Percentiles rank a stretch among this genome's conserved stretches.
Conservation (phyloP, 495 filamentous ascomycete species). For the Darksidea phi region DNA sequence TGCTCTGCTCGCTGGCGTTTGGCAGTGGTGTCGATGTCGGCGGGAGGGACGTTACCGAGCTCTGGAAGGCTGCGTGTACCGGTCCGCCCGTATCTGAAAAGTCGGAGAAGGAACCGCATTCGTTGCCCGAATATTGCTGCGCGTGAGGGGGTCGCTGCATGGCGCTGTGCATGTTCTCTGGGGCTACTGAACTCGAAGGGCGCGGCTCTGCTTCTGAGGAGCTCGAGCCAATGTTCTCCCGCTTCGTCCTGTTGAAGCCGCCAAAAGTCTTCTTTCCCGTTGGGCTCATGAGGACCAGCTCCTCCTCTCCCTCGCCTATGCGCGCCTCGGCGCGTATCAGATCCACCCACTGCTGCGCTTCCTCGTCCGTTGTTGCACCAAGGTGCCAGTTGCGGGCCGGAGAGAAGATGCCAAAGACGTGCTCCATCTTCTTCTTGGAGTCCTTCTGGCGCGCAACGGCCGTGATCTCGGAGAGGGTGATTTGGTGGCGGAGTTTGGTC, state of each 20-base stretch:
- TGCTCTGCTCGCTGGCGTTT: constrained; percentile 59
- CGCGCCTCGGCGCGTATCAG: constrained; percentile 75
- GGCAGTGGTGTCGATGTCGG: constrained; percentile 40
- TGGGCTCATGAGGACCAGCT: constrained; percentile 68
- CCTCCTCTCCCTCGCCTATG: constrained; percentile 81
- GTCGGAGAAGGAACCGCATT: constrained; percentile 84
- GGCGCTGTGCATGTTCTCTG: constrained; percentile 29
- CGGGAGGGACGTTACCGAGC: constrained; percentile 46
- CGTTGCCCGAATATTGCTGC: constrained; percentile 83
- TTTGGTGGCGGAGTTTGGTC: constrained; percentile 80
- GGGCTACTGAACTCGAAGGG: constrained; percentile 13
- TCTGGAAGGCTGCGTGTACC: constrained; percentile 45
- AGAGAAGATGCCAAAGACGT: constrained; percentile 92
- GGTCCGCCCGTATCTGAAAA: constrained; percentile 65
- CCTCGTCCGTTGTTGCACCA: constrained; percentile 66
- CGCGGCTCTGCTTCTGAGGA: constrained; percentile 58
- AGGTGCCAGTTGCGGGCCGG: constrained; percentile 89
- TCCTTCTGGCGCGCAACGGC: constrained; percentile 86
- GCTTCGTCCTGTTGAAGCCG: constrained; percentile 24
- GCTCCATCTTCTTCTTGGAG: constrained; percentile 71
- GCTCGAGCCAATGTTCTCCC: constrained; percentile 52
- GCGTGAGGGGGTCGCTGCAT: constrained; percentile 47
- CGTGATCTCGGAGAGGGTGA: constrained; percentile 85
- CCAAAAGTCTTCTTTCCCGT: constrained; percentile 42
- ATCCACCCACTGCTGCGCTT: constrained; percentile 84